phyloP scores from a whole-genome alignment of 2,329 filamentous ascomycete species.

The Xylariomycetidae sp. region DNA sequence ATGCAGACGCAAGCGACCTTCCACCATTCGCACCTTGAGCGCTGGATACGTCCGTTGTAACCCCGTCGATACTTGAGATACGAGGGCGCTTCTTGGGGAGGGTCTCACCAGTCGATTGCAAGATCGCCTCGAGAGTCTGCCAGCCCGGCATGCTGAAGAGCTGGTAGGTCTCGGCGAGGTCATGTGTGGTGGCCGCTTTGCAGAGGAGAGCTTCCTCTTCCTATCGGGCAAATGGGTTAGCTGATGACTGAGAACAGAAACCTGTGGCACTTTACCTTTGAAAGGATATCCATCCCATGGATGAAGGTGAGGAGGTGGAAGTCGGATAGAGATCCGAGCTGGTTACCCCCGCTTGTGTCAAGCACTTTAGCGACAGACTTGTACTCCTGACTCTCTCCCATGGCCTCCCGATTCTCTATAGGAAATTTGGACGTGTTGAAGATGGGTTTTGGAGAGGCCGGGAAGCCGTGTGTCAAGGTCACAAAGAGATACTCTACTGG shows the following conservation, averaged over 20 bases:
- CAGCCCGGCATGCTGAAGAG: slow-evolving; percentile 85
- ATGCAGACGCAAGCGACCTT: slow-evolving; percentile 8
- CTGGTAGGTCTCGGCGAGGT: slow-evolving; percentile 75
- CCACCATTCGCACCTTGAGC: slow-evolving; percentile 19
- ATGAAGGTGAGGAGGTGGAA: slow-evolving; percentile 93
- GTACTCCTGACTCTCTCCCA: slow-evolving; percentile 82
- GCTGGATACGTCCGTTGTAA: slow-evolving; percentile 9
- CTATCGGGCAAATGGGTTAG: slow-evolving; percentile 43
- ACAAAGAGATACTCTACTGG: slow-evolving; percentile 95
- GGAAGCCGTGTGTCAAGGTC: slow-evolving; percentile 94
- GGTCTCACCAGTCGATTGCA: slow-evolving; percentile 97
- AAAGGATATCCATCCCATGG: slow-evolving; percentile 73
- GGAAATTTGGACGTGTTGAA: slow-evolving; percentile 76
- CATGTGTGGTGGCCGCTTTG: slow-evolving; percentile 75
- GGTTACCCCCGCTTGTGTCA: slow-evolving; percentile 54
- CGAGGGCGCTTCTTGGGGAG: slow-evolving; percentile 66
- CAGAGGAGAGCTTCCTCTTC: slow-evolving; percentile 85
- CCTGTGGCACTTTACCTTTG: slow-evolving; percentile 60
- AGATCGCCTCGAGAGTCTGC: slow-evolving; percentile 88
- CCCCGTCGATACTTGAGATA: slow-evolving; percentile 33
- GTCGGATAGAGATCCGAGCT: slow-evolving; percentile 69
- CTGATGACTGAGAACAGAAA: slow-evolving; percentile 4
- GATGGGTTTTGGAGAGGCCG: slow-evolving; percentile 68
- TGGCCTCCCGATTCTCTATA: slow-evolving; percentile 83
- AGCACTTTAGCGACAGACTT: slow-evolving; percentile 64